These are phyloP conservation scores for Candida tetrigidarum DNA, from an alignment of 1,139 yeast genomes.

Conservation along the genomic window DNA sequence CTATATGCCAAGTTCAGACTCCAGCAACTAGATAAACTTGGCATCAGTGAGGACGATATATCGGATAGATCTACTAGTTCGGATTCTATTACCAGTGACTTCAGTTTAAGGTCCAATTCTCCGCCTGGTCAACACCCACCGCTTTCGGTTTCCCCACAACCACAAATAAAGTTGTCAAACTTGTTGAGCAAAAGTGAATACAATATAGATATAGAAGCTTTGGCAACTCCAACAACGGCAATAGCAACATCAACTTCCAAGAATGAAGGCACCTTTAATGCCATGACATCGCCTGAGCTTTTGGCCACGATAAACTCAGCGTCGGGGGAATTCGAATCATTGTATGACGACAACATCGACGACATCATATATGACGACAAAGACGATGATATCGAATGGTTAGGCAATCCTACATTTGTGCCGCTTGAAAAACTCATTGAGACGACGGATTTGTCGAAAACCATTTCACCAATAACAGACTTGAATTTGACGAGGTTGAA, in stretches of 20 bases:
- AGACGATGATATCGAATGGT: constrained; percentile 14
- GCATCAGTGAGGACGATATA: constrained; percentile 22
- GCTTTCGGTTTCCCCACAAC: constrained; percentile 16
- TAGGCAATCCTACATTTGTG: constrained; percentile 20
- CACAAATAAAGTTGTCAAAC: constrained; percentile 26
- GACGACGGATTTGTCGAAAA: constrained; percentile 18
- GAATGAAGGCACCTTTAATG: background rate
- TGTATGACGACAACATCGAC: constrained; percentile 14
- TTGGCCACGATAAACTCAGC: constrained; percentile 11
- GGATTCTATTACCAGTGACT: constrained; percentile 1
- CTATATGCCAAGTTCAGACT: constrained; percentile 30
- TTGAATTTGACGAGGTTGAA: constrained; percentile 21
- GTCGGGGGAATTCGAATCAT: constrained; percentile 8
- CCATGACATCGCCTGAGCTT: constrained; percentile 16
- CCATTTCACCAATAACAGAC: constrained; percentile 22
- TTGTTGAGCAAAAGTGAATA: constrained; percentile 7
- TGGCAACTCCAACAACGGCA: background rate
- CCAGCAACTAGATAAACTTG: constrained; percentile 29
- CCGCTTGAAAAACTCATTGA: constrained; percentile 31
- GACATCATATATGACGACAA: constrained; percentile 11
- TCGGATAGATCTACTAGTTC: background rate
- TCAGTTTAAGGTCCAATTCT: constrained; percentile 12
- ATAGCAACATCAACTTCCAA: no score
- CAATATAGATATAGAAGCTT: constrained; percentile 11
- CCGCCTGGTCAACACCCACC: constrained; percentile 17